Percentiles rank a stretch among this genome's conserved stretches.
Conservation (phyloP, 441 rosid genomes). For the Mallotus repandus region DNA sequence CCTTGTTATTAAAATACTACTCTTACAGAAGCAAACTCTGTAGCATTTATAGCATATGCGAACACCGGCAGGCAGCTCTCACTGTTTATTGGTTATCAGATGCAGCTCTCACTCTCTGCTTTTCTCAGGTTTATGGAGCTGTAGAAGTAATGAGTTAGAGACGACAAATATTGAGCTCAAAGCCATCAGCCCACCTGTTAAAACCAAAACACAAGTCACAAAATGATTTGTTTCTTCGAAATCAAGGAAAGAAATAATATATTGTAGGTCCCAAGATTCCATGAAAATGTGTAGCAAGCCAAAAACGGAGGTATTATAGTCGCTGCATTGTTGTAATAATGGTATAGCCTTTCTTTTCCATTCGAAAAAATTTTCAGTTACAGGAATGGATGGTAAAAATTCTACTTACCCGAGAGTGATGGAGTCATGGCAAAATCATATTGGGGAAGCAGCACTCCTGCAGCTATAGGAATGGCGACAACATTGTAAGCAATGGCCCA, state of each 20-base stretch:
- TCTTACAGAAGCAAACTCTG: neutral
- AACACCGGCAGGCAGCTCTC: neutral
- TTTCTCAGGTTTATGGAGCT: constrained; percentile 49
- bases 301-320: neutral
- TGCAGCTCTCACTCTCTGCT: constrained; percentile 20
- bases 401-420: constrained; percentile 66
- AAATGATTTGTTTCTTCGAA: neutral
- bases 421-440: constrained; percentile 92
- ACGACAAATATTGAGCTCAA: constrained; percentile 85
- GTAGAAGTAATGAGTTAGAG: constrained; percentile 81
- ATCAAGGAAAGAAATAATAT: neutral
- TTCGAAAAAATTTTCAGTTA: neutral
- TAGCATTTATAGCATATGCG: neutral
- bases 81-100: too few species aligned
- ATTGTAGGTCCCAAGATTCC: neutral
- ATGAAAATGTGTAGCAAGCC: neutral
- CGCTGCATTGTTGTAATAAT: neutral
- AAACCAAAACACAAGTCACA: constrained; percentile 8
- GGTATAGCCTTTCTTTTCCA: constrained; percentile 6
- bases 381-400: neutral
- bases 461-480: constrained; percentile 83
- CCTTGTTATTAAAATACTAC: neutral
- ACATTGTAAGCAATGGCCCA: constrained; percentile 87
- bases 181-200: constrained; percentile 86
- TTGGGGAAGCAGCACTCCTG: constrained; percentile 87